A percentile compares a stretch with the other conserved stretches of the same genome.
phyloP scores from a whole-genome alignment of 805 yeast species.

The Hanseniaspora thailandica region DNA sequence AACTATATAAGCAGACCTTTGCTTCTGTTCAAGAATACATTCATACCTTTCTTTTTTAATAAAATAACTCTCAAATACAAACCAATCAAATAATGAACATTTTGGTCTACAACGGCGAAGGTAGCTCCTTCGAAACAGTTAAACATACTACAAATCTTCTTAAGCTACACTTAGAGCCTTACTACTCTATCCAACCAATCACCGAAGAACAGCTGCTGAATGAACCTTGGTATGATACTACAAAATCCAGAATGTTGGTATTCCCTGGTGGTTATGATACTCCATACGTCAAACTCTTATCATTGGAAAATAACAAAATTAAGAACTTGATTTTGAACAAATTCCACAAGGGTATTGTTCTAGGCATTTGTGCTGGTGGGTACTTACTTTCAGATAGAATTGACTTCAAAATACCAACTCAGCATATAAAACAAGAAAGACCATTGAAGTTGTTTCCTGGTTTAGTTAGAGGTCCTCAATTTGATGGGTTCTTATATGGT shows the following conservation, averaged over 20 bases:
- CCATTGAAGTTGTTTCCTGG: constrained; percentile 72
- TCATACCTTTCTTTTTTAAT: too few relatives aligned
- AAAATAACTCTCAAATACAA: too few relatives aligned
- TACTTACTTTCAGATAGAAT: constrained; percentile 65
- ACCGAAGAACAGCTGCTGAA: constrained; percentile 48
- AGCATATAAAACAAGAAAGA: constrained; percentile 69
- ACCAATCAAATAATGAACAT: constrained; percentile 52
- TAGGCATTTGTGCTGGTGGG: constrained; percentile 95
- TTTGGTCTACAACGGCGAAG: constrained; percentile 60
- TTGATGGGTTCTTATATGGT: constrained; percentile 66
- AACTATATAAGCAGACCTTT: too few relatives aligned
- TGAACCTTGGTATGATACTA: constrained; percentile 68
- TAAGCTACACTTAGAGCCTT: constrained; percentile 63
- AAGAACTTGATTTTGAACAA: constrained; percentile 46
- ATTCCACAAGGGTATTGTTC: constrained; percentile 58
- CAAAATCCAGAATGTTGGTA: constrained; percentile 66
- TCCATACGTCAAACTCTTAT: constrained; percentile 71
- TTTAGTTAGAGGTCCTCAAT: constrained; percentile 67
- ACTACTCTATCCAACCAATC: constrained; percentile 73
- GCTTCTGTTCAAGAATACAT: too few relatives aligned
- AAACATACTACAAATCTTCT: constrained; percentile 72
- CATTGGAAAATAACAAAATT: constrained; percentile 34
- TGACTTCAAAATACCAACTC: constrained; percentile 74
- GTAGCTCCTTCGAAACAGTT: constrained; percentile 78
- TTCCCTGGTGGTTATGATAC: constrained; percentile 96